phyloP scores from a whole-genome alignment of 2,329 filamentous ascomycete genomes.

The Chaetomiaceae sp. region DNA sequence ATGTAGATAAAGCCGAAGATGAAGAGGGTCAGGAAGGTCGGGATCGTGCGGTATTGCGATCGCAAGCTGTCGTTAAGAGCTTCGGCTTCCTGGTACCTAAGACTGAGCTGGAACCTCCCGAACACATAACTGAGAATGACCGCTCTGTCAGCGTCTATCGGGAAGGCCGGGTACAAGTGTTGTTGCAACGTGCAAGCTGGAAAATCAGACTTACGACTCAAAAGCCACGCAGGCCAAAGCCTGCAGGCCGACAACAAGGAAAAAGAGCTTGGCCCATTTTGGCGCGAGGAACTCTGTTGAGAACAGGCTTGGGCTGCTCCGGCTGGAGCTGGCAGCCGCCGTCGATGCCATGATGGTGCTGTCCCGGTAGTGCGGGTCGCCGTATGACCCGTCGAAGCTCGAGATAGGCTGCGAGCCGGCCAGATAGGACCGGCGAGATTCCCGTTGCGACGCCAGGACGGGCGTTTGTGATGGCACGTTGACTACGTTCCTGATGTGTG shows the following conservation, averaged over 20 bases:
- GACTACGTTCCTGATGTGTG: background rate
- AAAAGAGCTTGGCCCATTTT: constrained; percentile 83
- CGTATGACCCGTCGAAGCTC: constrained; percentile 28
- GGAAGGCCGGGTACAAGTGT: background rate
- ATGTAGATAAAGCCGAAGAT: constrained; percentile 97
- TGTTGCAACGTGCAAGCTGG: too few species aligned
- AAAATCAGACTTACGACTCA: constrained; percentile 76
- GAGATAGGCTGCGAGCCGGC: constrained; percentile 29
- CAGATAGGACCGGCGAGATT: constrained; percentile 41
- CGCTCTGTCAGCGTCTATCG: constrained; percentile 7
- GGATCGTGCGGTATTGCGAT: constrained; percentile 66
- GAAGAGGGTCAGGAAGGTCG: constrained; percentile 91
- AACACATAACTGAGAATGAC: constrained; percentile 68
- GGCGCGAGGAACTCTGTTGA: constrained; percentile 72
- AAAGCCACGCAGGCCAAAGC: constrained; percentile 73
- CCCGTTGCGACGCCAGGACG: constrained; percentile 41
- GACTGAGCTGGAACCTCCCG: constrained; percentile 68
- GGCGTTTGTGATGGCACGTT: constrained; percentile 25
- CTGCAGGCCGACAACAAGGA: constrained; percentile 67
- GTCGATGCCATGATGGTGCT: constrained; percentile 28
- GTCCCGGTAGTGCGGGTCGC: constrained; percentile 31
- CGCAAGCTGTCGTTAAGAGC: constrained; percentile 33
- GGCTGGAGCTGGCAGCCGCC: constrained; percentile 27
- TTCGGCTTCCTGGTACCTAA: constrained; percentile 37
- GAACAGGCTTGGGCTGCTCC: constrained; percentile 24